Evolutionary conservation across 1,284 basidiomycete genomes (phyloP), one percentile per base, ranked within the genome.

Genomic region (Takashimella koratensis): DNA sequence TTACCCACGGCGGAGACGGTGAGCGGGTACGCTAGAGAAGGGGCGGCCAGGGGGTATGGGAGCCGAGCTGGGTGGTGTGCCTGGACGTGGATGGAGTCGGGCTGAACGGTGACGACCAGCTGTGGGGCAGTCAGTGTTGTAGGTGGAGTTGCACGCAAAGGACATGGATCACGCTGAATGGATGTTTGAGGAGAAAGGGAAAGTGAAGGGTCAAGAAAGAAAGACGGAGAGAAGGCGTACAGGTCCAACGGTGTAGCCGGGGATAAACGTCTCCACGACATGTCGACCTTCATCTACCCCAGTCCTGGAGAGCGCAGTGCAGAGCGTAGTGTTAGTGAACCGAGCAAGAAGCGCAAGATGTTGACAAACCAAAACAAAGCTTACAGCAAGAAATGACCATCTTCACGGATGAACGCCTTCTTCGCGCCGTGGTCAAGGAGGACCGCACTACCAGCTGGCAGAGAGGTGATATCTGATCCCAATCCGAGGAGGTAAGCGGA

Each of bases 1-100:
- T 79, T 82, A 47, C 77, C 77, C 53, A 81, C 77, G 1, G 87
- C 79, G 2, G 70, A 60, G 43, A 91, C 66, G 8, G 75, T 65
- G 51, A 89, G 75, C 0, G 88, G 88, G 73, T 89, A 85, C 1
- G 83, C 77, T 3, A 91, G 79, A 67, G 88, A 84, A 2, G 82
- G 77, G 27, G 84, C 68, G 3, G 80, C 69, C 2, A 84, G 77
- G 1, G 84, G 74, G 16, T 86, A 81, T 24, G 83, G 80, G 52
- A 88, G 72, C 5, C 87, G 84, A 10, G 87, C 86, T 26, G 82
- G 77, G 52, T 83, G 67, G 70, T 86, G 84, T 2, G 86, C 81
- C 52, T 83, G 82, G 25, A 86, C 79, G 54, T 77, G 73, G 23
- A 67, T 55, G 21, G 56, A 24, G 26, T 54, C 41, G 20, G 58